Percentiles rank a stretch among this genome's conserved stretches.
Conservation (phyloP, 257 asterid genomes). For the Leptodermis oblonga region DNA sequence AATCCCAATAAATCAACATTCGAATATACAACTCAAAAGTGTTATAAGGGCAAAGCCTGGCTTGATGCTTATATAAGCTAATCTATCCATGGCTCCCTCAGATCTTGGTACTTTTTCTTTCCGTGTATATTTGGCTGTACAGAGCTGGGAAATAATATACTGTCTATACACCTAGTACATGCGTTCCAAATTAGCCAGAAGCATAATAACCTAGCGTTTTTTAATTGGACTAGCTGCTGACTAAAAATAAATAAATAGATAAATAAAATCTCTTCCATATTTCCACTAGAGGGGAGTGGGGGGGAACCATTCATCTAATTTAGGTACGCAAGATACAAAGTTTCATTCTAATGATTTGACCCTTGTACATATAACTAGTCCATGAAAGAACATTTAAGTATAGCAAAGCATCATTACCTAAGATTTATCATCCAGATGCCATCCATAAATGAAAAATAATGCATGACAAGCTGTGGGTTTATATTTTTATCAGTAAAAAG, state of each 20-base stretch:
- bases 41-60: not conserved
- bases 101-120: not conserved
- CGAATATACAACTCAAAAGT: not conserved
- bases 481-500: slow-evolving; percentile 4
- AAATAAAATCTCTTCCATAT: too few species aligned
- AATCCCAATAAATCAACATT: not conserved
- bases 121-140: not conserved
- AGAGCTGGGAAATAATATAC: not conserved
- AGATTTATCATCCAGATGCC: not conserved
- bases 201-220: not conserved
- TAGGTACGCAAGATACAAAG: not conserved
- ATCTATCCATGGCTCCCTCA: not conserved
- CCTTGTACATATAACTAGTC: not conserved
- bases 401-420: not conserved
- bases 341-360: not conserved
- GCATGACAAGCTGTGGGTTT: not conserved
- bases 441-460: not conserved
- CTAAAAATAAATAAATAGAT: too few species aligned
- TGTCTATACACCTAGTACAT: not conserved
- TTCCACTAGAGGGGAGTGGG: too few species aligned
- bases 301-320: too few species aligned
- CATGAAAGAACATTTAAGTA: not conserved
- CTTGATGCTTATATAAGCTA: not conserved
- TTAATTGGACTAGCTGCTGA: not conserved
- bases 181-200: not conserved